These are phyloP conservation scores for Alternaria gaisen DNA, from an alignment of 2,329 filamentous ascomycete species.

Conservation along the genomic window DNA sequence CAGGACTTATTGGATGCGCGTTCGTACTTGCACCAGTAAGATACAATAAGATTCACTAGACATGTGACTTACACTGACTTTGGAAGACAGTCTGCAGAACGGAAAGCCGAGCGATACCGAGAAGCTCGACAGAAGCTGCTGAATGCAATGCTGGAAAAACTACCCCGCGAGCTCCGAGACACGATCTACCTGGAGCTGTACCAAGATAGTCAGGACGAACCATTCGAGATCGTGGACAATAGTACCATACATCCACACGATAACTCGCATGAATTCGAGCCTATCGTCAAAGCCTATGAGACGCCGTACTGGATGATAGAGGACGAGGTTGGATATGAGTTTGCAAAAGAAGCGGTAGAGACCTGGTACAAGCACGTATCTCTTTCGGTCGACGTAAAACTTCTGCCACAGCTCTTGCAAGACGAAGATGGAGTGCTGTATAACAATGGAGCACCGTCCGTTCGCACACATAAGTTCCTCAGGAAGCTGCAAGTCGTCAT, in stretches of 20 bases:
- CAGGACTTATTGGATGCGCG: not conserved
- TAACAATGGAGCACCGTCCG: not conserved
- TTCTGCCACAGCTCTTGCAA: not conserved
- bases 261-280: not conserved
- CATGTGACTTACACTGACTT: not conserved
- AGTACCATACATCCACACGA: not conserved
- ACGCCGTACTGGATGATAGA: not conserved
- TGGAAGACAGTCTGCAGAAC: not conserved
- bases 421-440: not conserved
- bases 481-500: not conserved
- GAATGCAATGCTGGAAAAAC: not conserved
- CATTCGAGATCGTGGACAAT: not conserved
- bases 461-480: not conserved
- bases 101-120: not conserved
- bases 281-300: not conserved
- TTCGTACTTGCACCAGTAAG: not conserved
- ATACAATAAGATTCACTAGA: not conserved
- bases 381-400: not conserved
- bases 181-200: not conserved
- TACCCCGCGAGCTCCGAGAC: not conserved
- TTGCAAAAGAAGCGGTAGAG: not conserved
- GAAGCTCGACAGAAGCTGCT: not conserved
- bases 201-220: not conserved
- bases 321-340: not conserved
- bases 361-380: not conserved